Conservation (phyloP, 2,329 filamentous ascomycete species). For the Scedosporium minutisporum region DNA sequence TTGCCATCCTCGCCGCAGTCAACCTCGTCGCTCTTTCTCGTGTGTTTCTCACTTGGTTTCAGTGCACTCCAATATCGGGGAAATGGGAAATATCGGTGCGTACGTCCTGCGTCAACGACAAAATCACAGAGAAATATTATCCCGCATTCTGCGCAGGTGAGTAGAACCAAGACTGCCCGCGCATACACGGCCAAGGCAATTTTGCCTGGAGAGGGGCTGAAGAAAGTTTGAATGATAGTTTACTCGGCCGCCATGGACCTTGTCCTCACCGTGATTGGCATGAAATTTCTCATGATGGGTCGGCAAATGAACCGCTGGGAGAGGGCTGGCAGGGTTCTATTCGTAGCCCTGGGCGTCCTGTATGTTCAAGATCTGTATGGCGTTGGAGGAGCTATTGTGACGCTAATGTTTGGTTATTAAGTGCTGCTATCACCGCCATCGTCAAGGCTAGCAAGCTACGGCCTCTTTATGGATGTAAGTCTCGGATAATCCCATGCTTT, state of each 20-base stretch:
- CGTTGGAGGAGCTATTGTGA: too few species aligned
- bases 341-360: too few species aligned
- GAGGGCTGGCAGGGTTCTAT: too few species aligned
- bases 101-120: too few species aligned
- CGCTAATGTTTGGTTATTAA: not conserved
- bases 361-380: too few species aligned
- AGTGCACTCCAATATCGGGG: not conserved
- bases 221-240: too few species aligned
- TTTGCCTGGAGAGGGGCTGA: too few species aligned
- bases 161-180: not conserved
- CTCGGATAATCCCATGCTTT: not conserved
- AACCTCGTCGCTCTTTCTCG: not conserved
- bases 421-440: not conserved
- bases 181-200: not conserved
- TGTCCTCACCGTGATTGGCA: too few species aligned
- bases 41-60: not conserved
- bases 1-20: not conserved
- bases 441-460: not conserved
- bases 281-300: too few species aligned
- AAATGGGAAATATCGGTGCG: too few species aligned
- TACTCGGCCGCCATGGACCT: too few species aligned
- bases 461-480: not conserved
- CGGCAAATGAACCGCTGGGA: too few species aligned
- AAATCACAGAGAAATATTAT: not conserved
- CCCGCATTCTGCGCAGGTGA: not conserved